phyloP scores from a whole-genome alignment of 177 flowering plant species.

The Tripterygium wilfordii region DNA sequence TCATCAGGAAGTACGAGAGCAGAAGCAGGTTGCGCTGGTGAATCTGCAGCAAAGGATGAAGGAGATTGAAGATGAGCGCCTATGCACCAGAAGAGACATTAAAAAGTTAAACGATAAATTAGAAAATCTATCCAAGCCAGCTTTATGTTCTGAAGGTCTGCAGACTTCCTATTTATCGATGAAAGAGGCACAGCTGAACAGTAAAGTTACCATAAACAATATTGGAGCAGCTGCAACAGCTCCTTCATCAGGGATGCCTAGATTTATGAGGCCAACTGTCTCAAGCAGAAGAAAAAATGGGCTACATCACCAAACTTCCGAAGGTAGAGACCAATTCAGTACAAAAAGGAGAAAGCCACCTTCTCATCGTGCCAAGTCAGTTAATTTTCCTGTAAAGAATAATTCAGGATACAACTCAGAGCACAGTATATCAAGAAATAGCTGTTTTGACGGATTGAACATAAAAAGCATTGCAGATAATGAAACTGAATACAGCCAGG shows the following conservation, averaged over 20 bases:
- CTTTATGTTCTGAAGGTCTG: slow-evolving; percentile 12
- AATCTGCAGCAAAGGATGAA: slow-evolving; percentile 34
- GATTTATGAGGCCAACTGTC: slow-evolving; percentile 58
- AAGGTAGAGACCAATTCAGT: slow-evolving; percentile 7
- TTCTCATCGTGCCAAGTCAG: slow-evolving; percentile 33
- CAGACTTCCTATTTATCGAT: slow-evolving; percentile 12
- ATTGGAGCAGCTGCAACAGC: slow-evolving; percentile 11
- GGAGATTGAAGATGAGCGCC: slow-evolving; percentile 37
- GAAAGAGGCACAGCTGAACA: slow-evolving; percentile 14
- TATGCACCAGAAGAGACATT: slow-evolving; percentile 20
- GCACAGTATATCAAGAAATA: slow-evolving; percentile 33
- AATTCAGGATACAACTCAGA: slow-evolving; percentile 36
- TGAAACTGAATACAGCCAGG: slow-evolving; percentile 41
- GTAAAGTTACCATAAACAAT: slow-evolving; percentile 7
- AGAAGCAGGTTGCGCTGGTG: slow-evolving; percentile 35
- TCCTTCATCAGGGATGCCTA: slow-evolving; percentile 25
- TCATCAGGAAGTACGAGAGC: slow-evolving; percentile 34
- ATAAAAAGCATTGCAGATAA: slow-evolving; percentile 21
- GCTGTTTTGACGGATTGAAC: slow-evolving; percentile 26
- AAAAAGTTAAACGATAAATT: slow-evolving; percentile 26
- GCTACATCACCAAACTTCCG: slow-evolving; percentile 8
- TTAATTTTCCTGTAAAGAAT: slow-evolving; percentile 23
- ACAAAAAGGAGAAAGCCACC: slow-evolving; percentile 23
- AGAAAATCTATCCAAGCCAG: slow-evolving; percentile 19
- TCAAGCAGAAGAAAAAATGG: slow-evolving; percentile 43